Conservation (phyloP, 345 rosid genomes). For the Hypericum perforatum region DNA sequence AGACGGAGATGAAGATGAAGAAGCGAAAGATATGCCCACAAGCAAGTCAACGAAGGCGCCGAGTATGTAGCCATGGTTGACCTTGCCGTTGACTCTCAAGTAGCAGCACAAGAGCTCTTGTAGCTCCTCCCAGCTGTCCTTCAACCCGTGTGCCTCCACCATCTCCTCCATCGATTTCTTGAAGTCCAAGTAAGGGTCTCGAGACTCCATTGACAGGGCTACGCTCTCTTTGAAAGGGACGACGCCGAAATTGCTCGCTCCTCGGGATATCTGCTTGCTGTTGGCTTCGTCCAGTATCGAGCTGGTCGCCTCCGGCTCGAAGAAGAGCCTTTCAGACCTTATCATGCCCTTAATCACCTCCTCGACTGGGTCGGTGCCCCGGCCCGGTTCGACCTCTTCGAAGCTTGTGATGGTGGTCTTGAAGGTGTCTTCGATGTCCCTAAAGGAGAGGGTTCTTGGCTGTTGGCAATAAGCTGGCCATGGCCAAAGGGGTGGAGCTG, state of each 20-base stretch:
- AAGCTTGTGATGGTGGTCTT: slow-evolving; percentile 27
- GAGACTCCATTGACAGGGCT: slow-evolving; percentile 19
- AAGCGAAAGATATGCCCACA: background rate
- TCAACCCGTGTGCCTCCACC: slow-evolving; percentile 23
- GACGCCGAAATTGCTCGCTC: background rate
- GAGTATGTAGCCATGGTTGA: slow-evolving; percentile 26
- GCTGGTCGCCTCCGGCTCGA: slow-evolving; percentile 18
- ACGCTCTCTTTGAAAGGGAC: slow-evolving; percentile 13
- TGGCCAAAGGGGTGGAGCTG: slow-evolving; percentile 42
- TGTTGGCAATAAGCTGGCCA: slow-evolving; percentile 73
- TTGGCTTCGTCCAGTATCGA: slow-evolving; percentile 18
- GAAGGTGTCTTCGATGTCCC: slow-evolving; percentile 19
- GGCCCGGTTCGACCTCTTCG: slow-evolving; percentile 1
- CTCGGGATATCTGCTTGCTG: background rate
- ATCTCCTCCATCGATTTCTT: slow-evolving; percentile 31
- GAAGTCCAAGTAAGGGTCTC: slow-evolving; percentile 23
- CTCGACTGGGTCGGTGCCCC: slow-evolving; percentile 14
- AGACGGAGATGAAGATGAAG: background rate
- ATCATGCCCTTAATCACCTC: slow-evolving; percentile 9
- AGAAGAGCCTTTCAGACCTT: slow-evolving; percentile 29
- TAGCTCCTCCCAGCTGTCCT: slow-evolving; percentile 18
- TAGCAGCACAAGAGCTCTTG: slow-evolving; percentile 25
- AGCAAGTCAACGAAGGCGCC: slow-evolving; percentile 25
- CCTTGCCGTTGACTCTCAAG: slow-evolving; percentile 21
- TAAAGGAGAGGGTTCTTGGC: slow-evolving; percentile 71